These are phyloP conservation scores for Phaffia tasmanica DNA, from an alignment of 768 basidiomycete genomes.

Conservation along the genomic window DNA sequence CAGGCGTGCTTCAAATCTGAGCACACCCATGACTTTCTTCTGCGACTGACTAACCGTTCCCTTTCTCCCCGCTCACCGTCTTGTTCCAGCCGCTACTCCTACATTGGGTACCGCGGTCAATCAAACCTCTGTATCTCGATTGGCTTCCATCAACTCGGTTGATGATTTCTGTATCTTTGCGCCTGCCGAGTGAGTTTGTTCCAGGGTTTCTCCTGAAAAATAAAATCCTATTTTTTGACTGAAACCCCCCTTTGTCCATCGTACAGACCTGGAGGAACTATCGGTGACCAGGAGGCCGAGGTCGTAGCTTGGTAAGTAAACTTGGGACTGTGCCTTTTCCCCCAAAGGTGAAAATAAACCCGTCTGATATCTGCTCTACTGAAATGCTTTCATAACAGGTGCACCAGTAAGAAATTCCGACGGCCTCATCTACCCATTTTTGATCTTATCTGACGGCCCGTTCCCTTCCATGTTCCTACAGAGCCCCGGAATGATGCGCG, in stretches of 20 bases:
- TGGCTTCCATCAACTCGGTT: constrained; percentile 19
- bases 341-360: too few species aligned
- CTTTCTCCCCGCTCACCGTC: too few species aligned
- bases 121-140: constrained; percentile 19
- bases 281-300: constrained; percentile 51
- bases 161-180: constrained; percentile 19
- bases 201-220: neutral
- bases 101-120: constrained; percentile 13
- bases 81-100: constrained; percentile 5
- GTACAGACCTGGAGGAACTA: constrained; percentile 43
- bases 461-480: constrained; percentile 16
- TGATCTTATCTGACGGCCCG: neutral
- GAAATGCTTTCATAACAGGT: too few species aligned
- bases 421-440: too few species aligned
- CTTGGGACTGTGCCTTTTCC: neutral
- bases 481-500: constrained; percentile 43
- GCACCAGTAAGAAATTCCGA: too few species aligned
- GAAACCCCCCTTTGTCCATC: constrained; percentile 25
- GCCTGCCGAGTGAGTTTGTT: neutral
- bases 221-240: neutral
- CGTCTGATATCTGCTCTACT: too few species aligned
- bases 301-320: constrained; percentile 26
- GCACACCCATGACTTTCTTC: too few species aligned
- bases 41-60: too few species aligned
- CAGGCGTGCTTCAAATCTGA: too few species aligned